phyloP scores from a whole-genome alignment of 306 rosid genomes.

The Trifolium repens region DNA sequence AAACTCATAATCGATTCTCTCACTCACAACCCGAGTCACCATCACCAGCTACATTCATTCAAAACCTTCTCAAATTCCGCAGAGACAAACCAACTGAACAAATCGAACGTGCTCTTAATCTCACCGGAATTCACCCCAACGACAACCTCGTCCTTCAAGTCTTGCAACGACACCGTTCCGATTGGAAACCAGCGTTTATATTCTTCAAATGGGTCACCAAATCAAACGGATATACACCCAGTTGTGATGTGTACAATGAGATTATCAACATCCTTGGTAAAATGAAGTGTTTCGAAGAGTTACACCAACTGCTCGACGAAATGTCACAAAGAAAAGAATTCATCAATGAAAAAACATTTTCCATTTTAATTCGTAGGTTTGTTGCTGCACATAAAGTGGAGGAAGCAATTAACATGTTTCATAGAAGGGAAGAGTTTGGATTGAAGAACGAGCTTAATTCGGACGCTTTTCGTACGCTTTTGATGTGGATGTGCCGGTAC shows the following conservation, averaged over 20 bases:
- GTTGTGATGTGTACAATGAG: slow-evolving; percentile 59
- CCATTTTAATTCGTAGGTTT: slow-evolving; percentile 56
- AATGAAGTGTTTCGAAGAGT: slow-evolving; percentile 57
- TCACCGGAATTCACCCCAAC: slow-evolving; percentile 44
- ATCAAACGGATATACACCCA: slow-evolving; percentile 43
- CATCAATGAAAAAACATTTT: slow-evolving; percentile 51
- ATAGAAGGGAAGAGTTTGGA: slow-evolving; percentile 56
- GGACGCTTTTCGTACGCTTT: slow-evolving; percentile 59
- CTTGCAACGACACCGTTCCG: slow-evolving; percentile 65
- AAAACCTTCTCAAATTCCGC: slow-evolving; percentile 67
- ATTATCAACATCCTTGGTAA: slow-evolving; percentile 67
- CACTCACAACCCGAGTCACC: slow-evolving; percentile 42
- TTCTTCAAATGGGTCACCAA: slow-evolving; percentile 75
- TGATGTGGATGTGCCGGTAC: slow-evolving; percentile 75
- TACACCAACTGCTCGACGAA: slow-evolving; percentile 70
- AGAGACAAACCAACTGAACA: slow-evolving; percentile 61
- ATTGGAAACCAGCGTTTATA: slow-evolving; percentile 68
- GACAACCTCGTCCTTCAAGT: slow-evolving; percentile 64
- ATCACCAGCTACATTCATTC: slow-evolving; percentile 47
- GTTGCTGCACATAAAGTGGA: slow-evolving; percentile 72
- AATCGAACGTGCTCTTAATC: slow-evolving; percentile 64
- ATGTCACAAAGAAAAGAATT: slow-evolving; percentile 61
- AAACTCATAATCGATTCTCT: slow-evolving; percentile 5
- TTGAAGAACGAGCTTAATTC: slow-evolving; percentile 49
- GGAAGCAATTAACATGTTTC: slow-evolving; percentile 60